phyloP scores from a whole-genome alignment of 1,284 basidiomycete species.

The Cerioporus squamosus region DNA sequence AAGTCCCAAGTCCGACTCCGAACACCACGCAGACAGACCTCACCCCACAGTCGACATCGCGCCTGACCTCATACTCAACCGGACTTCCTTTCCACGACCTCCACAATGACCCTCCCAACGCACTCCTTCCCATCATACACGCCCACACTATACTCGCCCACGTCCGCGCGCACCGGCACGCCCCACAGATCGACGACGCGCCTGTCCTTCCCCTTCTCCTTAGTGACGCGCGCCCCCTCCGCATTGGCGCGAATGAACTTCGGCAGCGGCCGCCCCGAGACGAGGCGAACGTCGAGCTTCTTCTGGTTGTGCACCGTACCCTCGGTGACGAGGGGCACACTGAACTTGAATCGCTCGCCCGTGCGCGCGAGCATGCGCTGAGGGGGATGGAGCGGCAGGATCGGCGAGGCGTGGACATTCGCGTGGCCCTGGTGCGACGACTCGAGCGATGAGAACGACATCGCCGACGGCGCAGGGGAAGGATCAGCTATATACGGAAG shows the following conservation, averaged over 20 bases:
- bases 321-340: conserved; percentile 43
- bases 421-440: conserved; percentile 50
- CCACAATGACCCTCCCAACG: conserved; percentile 58
- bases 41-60: too few species aligned
- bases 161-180: conserved; percentile 51
- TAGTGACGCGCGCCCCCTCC: conserved; percentile 38
- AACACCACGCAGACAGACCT: too few species aligned
- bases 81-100: conserved; percentile 54
- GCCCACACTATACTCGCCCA: conserved; percentile 61
- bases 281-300: conserved; percentile 50
- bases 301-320: conserved; percentile 10
- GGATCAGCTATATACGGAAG: conserved; percentile 29
- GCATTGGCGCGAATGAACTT: conserved; percentile 60
- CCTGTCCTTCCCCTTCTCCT: conserved; percentile 36
- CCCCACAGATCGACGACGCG: conserved; percentile 61
- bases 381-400: conserved; percentile 20
- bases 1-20: not conserved
- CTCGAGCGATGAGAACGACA: conserved; percentile 63
- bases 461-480: conserved; percentile 45
- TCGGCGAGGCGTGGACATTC: conserved; percentile 3
- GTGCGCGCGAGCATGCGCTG: conserved; percentile 57
- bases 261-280: conserved; percentile 59
- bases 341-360: conserved; percentile 66
- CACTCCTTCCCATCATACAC: conserved; percentile 58
- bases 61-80: not conserved